phyloP scores from a whole-genome alignment of 176 grass and related monocot species.

The Carex parvula region DNA sequence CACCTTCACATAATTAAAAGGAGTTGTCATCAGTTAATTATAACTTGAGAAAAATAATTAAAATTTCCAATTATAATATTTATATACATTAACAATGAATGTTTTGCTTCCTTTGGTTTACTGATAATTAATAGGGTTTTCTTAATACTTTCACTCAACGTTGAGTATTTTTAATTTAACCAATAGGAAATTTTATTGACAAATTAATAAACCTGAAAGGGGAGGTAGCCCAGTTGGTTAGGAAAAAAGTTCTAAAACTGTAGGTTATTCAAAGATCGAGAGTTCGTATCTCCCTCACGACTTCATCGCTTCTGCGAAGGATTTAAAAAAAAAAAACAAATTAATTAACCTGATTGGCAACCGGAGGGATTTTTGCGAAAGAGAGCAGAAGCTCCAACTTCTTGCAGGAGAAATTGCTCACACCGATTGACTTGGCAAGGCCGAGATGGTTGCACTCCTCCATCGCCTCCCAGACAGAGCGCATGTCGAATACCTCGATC shows the following conservation, averaged over 20 bases:
- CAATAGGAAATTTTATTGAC: not conserved
- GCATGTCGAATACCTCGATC: constrained; percentile 19
- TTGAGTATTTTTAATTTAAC: not conserved
- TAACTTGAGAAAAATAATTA: not conserved
- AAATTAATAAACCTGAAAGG: not conserved
- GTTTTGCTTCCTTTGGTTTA: not conserved
- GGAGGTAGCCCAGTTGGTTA: no score
- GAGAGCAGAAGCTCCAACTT: constrained; percentile 33
- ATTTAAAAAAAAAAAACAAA: no score
- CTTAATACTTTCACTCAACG: not conserved
- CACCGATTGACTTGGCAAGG: constrained; percentile 21
- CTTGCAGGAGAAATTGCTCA: constrained; percentile 40
- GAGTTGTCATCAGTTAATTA: not conserved
- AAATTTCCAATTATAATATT: not conserved
- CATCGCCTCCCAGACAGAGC: constrained; percentile 27
- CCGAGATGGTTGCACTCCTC: constrained; percentile 25
- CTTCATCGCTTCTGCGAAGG: no score
- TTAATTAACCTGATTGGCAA: constrained; percentile 20
- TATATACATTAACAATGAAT: not conserved
- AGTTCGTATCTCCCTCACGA: no score
- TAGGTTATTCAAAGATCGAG: no score
- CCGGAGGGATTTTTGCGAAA: constrained; percentile 29
- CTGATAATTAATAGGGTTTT: not conserved
- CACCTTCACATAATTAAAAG: constrained; percentile 36
- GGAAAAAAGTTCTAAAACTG: no score